A percentile compares a stretch with the other conserved stretches of the same genome.
Conservation (phyloP, 345 rosid species). For the Conringia planisiliqua region DNA sequence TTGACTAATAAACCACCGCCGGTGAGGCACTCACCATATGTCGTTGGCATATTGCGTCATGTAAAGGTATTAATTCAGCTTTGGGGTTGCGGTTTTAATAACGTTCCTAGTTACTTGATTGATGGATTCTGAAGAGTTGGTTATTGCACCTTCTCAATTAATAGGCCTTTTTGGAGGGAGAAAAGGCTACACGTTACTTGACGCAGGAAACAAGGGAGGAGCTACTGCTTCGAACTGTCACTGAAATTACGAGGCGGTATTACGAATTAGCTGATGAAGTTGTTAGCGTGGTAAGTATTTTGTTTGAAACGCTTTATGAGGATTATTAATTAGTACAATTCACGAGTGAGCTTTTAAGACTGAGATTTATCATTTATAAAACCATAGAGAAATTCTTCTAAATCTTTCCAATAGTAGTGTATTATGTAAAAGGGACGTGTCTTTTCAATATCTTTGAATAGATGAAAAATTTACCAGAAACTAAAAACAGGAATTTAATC, state of each 20-base stretch:
- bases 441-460: not conserved
- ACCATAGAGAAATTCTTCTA: not conserved
- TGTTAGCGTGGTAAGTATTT: slow-evolving; percentile 69
- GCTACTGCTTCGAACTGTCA: slow-evolving; percentile 51
- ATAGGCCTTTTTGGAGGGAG: slow-evolving; percentile 75
- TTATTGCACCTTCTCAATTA: not conserved
- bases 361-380: not conserved
- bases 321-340: not conserved
- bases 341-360: not conserved
- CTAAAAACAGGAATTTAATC: no score
- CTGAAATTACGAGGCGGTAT: slow-evolving; percentile 73
- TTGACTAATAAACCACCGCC: slow-evolving; percentile 96
- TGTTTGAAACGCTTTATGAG: not conserved
- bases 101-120: slow-evolving; percentile 5
- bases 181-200: slow-evolving; percentile 62
- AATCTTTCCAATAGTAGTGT: not conserved
- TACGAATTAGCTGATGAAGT: slow-evolving; percentile 77
- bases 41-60: slow-evolving; percentile 71
- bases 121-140: slow-evolving; percentile 13
- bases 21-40: slow-evolving; percentile 84
- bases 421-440: not conserved
- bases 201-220: slow-evolving; percentile 52
- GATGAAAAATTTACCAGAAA: no score
- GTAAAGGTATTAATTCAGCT: slow-evolving; percentile 55
- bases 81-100: not conserved